Percentiles rank a stretch among this genome's conserved stretches.
Conservation (phyloP, 2,329 filamentous ascomycete genomes). For the Arthroderma uncinatum region DNA sequence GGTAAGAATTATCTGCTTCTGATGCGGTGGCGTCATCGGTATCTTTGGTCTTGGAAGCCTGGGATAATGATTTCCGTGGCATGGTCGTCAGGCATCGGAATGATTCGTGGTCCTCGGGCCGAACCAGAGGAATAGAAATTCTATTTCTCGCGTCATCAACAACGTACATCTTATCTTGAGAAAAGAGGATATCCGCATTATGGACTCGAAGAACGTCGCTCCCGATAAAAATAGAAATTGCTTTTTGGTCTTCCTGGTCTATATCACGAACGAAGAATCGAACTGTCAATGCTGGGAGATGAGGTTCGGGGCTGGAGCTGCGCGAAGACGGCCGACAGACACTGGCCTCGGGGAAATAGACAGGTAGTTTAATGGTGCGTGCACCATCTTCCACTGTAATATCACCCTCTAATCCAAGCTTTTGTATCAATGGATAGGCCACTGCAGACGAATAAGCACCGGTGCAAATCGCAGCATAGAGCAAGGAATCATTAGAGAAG, state of each 20-base stretch:
- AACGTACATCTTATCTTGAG: conserved; percentile 76
- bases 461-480: conserved; percentile 87
- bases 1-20: not conserved
- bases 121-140: conserved; percentile 79
- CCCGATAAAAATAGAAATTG: conserved; percentile 77
- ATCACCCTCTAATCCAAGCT: conserved; percentile 58
- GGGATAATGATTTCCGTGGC: conserved; percentile 11
- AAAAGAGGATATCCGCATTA: conserved; percentile 84
- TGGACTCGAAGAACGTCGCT: conserved; percentile 78
- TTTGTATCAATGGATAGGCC: conserved; percentile 61
- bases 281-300: conserved; percentile 70
- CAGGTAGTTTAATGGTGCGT: conserved; percentile 61
- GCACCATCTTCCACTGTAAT: conserved; percentile 56
- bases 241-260: conserved; percentile 36
- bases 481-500: conserved; percentile 76
- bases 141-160: conserved; percentile 80
- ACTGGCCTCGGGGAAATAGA: conserved; percentile 86
- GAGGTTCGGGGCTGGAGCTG: conserved; percentile 59
- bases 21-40: not conserved
- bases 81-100: conserved; percentile 68
- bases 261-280: conserved; percentile 61
- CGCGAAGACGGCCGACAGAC: conserved; percentile 61
- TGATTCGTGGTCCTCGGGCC: conserved; percentile 71
- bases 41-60: conserved; percentile 10
- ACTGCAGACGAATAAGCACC: conserved; percentile 83